Base-by-base conservation (phyloP, 163 green algal genomes). In the Chlorella variabilis region DNA sequence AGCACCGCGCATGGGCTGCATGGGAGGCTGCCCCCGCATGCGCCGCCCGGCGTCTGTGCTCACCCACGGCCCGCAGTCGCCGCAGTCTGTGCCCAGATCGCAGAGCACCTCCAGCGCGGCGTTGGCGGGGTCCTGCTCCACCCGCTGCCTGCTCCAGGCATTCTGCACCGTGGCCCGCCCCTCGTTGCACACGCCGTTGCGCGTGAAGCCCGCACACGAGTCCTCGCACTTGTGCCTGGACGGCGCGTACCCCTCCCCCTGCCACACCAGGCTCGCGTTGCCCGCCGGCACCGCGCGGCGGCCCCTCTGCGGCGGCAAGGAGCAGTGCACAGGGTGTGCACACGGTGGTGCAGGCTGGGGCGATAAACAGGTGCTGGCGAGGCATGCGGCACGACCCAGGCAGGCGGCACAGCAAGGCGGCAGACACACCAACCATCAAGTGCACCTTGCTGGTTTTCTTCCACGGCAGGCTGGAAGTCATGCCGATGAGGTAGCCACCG, bases 1-100 rank as follows among this genome's bases (percentile, higher is more conserved):
- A 73, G 36, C 36, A 34, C 63, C 54, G 11, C 45, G 11, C n/a
- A n/a, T n/a, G n/a, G n/a, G n/a, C n/a, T n/a, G n/a, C n/a, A n/a
- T n/a, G n/a, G n/a, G n/a, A n/a, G n/a, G n/a, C n/a, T n/a, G n/a
- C n/a, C n/a, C n/a, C n/a, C n/a, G n/a, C n/a, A n/a, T n/a, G n/a
- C n/a, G n/a, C n/a, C n/a, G n/a, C n/a, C n/a, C n/a, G n/a, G n/a
- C n/a, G 45, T 54, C 15, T 2, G 17, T 29, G 36, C 61, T 48
- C 9, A 51, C 78, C 85, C 85, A 91, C 1, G 81, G 62, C 0
- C 89, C 89, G 58, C 89, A 92, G 77, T 92, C 89, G 25, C 41
- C 23, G 65, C 89, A 92, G 85, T 92, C 89, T 4, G 87, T 92
- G 33, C 89, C 89, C 56, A 92, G 61, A 65, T 92, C 89, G 65